Evolutionary conservation across 1,139 yeast genomes (phyloP).

Genomic region (Wickerhamiella pararugosa): DNA sequence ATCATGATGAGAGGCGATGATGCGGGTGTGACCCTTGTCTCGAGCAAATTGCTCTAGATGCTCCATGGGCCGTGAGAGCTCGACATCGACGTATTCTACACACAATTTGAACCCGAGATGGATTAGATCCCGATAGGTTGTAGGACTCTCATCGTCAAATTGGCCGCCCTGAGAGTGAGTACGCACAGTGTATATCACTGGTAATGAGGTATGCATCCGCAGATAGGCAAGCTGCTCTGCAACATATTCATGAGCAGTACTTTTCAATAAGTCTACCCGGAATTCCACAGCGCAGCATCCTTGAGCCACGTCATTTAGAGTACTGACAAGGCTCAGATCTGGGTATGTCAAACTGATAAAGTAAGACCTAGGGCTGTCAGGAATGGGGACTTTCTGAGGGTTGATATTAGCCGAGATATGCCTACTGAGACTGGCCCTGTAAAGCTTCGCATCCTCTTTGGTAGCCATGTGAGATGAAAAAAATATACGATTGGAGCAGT

Average conservation of each 20-base stretch:
- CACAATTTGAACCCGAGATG: slow-evolving; percentile 52
- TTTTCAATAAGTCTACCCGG: slow-evolving; percentile 55
- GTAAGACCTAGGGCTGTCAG: slow-evolving; percentile 39
- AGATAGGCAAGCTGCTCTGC: slow-evolving; percentile 60
- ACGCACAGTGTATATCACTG: slow-evolving; percentile 70
- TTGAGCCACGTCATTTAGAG: slow-evolving; percentile 36
- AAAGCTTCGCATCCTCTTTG: slow-evolving; percentile 38
- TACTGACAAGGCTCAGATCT: slow-evolving; percentile 26
- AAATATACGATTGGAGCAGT: slow-evolving; percentile 65
- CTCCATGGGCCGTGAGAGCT: slow-evolving; percentile 33
- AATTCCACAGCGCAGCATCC: slow-evolving; percentile 79
- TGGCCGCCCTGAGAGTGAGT: slow-evolving; percentile 71
- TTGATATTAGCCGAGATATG: slow-evolving; percentile 22
- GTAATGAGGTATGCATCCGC: slow-evolving; percentile 50
- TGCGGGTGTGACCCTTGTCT: slow-evolving; percentile 44
- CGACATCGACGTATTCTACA: slow-evolving; percentile 37
- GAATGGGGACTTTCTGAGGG: slow-evolving; percentile 24
- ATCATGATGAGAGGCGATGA: slow-evolving; percentile 77
- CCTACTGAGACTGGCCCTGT: slow-evolving; percentile 37
- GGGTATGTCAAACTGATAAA: slow-evolving; percentile 60
- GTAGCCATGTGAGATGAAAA: slow-evolving; percentile 53
- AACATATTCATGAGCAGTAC: slow-evolving; percentile 36
- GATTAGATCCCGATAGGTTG: slow-evolving; percentile 37
- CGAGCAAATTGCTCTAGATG: slow-evolving; percentile 31
- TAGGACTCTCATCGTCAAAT: slow-evolving; percentile 44